These are phyloP conservation scores for Wickerhamiella galacta DNA, from an alignment of 805 yeast genomes.

Conservation along the genomic window DNA sequence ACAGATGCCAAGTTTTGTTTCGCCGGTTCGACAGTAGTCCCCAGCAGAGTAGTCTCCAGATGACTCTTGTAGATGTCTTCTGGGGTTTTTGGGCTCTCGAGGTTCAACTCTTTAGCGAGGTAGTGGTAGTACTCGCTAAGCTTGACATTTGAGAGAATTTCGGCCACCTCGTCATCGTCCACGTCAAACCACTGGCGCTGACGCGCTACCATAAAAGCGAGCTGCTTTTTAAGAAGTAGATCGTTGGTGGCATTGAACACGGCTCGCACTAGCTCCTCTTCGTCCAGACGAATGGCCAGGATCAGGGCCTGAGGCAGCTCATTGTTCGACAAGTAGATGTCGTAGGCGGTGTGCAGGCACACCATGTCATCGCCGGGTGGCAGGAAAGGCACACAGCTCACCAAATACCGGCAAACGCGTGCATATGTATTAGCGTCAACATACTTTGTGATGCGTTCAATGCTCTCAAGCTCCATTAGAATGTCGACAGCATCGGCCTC, in stretches of 20 bases:
- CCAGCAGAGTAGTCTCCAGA: constrained; percentile 53
- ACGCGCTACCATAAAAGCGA: constrained; percentile 74
- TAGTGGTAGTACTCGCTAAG: constrained; percentile 65
- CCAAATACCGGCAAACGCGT: constrained; percentile 87
- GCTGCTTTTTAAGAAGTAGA: constrained; percentile 61
- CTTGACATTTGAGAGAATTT: constrained; percentile 64
- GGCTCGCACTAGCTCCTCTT: constrained; percentile 54
- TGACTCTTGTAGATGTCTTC: constrained; percentile 89
- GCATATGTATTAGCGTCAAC: constrained; percentile 73
- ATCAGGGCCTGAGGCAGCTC: constrained; percentile 73
- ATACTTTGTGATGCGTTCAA: constrained; percentile 64
- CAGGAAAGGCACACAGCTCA: constrained; percentile 86
- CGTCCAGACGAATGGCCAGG: constrained; percentile 77
- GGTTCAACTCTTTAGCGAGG: constrained; percentile 71
- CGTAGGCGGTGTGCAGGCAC: constrained; percentile 73
- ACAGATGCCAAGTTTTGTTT: constrained; percentile 88
- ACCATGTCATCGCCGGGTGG: constrained; percentile 88
- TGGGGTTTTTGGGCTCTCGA: constrained; percentile 80
- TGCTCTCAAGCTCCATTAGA: constrained; percentile 72
- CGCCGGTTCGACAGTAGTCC: constrained; percentile 65
- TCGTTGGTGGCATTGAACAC: constrained; percentile 75
- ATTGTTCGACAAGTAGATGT: constrained; percentile 63
- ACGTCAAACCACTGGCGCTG: constrained; percentile 66
- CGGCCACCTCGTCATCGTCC: constrained; percentile 46
- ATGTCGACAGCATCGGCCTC: constrained; percentile 97